A percentile compares a stretch with the other conserved stretches of the same genome.
These are phyloP conservation scores for Rhynchosporium graminicola DNA, from an alignment of 2,329 filamentous ascomycete species.

Conservation along the genomic window DNA sequence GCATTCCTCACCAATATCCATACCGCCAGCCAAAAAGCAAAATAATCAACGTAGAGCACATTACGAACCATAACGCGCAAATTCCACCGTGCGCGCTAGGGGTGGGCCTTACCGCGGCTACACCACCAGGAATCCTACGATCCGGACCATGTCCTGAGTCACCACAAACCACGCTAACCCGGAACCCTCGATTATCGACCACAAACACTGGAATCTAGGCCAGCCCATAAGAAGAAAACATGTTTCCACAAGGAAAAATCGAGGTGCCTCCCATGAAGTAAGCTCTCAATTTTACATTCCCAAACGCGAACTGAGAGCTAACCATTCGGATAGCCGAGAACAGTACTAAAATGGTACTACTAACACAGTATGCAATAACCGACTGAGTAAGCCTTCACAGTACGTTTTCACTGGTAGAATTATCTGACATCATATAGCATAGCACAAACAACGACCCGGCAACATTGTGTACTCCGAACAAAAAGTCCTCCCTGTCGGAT, in stretches of 20 bases:
- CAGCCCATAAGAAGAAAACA: background rate
- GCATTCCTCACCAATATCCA: background rate
- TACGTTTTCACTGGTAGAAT: too few relatives aligned
- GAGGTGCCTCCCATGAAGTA: too few relatives aligned
- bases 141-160: background rate
- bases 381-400: too few relatives aligned
- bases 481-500: conserved; percentile 10
- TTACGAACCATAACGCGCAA: background rate
- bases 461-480: too few relatives aligned
- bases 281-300: too few relatives aligned
- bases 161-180: background rate
- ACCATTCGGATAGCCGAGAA: too few relatives aligned
- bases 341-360: too few relatives aligned
- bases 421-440: too few relatives aligned
- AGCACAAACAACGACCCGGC: too few relatives aligned
- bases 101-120: background rate
- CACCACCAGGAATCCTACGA: background rate
- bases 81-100: background rate
- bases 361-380: too few relatives aligned
- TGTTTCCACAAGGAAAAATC: background rate
- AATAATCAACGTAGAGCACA: background rate
- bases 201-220: background rate
- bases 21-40: background rate
- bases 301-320: too few relatives aligned
- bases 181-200: background rate